phyloP scores from a whole-genome alignment of 208 protist genomes.

The Leishmania major region DNA sequence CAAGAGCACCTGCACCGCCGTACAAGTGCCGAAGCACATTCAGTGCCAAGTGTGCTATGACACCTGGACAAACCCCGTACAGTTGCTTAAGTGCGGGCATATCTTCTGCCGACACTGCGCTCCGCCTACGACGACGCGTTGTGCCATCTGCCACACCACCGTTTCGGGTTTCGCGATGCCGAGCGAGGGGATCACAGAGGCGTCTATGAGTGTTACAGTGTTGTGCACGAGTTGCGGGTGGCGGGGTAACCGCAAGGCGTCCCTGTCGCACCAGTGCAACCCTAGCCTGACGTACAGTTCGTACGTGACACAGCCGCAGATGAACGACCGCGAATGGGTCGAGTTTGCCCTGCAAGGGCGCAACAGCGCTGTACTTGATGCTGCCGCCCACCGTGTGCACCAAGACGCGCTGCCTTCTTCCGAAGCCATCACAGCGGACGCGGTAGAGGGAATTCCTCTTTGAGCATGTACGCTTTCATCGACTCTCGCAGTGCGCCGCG shows the following conservation, averaged over 20 bases:
- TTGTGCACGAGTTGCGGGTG: conserved; percentile 79
- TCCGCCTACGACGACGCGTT: conserved; percentile 33
- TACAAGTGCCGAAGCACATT: conserved; percentile 43
- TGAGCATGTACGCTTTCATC: not conserved
- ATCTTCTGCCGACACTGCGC: conserved; percentile 76
- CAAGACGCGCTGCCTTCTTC: conserved; percentile 9
- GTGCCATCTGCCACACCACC: conserved; percentile 41
- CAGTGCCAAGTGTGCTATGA: conserved; percentile 79
- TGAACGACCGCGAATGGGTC: conserved; percentile 61
- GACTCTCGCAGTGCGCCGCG: not conserved
- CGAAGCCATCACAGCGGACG: conserved; percentile 13
- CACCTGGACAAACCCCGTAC: conserved; percentile 61
- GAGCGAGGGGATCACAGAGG: conserved; percentile 32
- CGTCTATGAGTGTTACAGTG: conserved; percentile 47
- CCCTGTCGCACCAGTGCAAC: conserved; percentile 57
- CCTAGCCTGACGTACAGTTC: conserved; percentile 46
- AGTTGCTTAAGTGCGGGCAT: conserved; percentile 71
- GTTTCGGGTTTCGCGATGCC: conserved; percentile 42
- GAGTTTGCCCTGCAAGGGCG: conserved; percentile 28
- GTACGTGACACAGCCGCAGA: conserved; percentile 46
- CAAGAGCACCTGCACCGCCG: conserved; percentile 56
- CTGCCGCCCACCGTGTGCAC: not conserved
- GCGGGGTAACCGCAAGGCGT: conserved; percentile 57
- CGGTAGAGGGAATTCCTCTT: conserved; percentile 15
- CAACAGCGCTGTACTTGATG: not conserved